Percentiles rank a stretch among this genome's conserved stretches.
phyloP scores from a whole-genome alignment of 139 green algal genomes.

The Chlorella vulgaris region DNA sequence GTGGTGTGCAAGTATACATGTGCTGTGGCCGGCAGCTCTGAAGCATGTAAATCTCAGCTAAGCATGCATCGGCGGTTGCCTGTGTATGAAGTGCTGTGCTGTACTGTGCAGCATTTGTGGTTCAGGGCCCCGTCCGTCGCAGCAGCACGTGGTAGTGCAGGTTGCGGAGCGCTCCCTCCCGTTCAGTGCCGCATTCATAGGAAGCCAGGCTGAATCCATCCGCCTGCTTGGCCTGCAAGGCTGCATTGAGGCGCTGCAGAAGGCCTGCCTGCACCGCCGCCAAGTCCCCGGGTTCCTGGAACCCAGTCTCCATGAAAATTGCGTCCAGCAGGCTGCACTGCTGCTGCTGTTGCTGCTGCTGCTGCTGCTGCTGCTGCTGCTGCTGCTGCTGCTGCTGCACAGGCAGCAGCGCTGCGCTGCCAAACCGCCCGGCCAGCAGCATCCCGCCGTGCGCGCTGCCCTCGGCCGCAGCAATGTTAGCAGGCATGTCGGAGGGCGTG shows the following conservation, averaged over 20 bases:
- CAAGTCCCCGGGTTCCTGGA: conserved; percentile 12
- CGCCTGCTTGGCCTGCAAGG: conserved; percentile 25
- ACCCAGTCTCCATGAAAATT: conserved; percentile 45
- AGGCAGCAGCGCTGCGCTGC: background rate
- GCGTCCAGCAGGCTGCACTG: conserved; percentile 16
- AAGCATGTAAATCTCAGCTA: too few relatives aligned
- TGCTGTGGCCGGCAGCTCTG: too few relatives aligned
- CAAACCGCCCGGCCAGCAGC: conserved; percentile 4
- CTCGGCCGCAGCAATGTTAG: conserved; percentile 9
- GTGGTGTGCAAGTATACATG: too few relatives aligned
- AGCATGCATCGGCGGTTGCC: too few relatives aligned
- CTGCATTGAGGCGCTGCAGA: conserved; percentile 34
- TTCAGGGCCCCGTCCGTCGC: background rate
- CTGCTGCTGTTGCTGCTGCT: background rate
- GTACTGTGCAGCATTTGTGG: too few relatives aligned
- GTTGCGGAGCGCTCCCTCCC: conserved; percentile 9
- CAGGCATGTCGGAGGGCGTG: conserved; percentile 8
- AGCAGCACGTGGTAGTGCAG: conserved; percentile 40
- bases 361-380: background rate
- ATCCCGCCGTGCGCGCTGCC: conserved; percentile 13
- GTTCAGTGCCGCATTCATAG: conserved; percentile 30
- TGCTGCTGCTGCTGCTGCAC: conserved; percentile 5
- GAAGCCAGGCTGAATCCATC: conserved; percentile 30
- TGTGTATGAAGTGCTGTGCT: too few relatives aligned
- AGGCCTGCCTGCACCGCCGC: conserved; percentile 26